phyloP scores from a whole-genome alignment of 2,329 filamentous ascomycete species.

The Aspergillus sp. region DNA sequence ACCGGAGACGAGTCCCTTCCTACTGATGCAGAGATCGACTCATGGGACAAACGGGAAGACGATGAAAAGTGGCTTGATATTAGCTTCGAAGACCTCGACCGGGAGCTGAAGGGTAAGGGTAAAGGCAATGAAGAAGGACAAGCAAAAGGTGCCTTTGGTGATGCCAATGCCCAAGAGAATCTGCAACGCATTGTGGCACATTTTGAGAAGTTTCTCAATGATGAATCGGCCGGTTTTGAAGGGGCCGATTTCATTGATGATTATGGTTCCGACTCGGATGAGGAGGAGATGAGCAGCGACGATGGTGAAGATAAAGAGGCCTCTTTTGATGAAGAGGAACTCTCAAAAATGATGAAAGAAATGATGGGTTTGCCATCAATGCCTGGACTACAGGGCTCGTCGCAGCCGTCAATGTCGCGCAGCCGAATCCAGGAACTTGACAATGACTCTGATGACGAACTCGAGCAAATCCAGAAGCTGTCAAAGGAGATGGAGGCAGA shows the following conservation, averaged over 20 bases:
- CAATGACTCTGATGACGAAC: slow-evolving; percentile 54
- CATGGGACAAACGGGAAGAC: slow-evolving; percentile 72
- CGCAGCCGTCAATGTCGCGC: slow-evolving; percentile 20
- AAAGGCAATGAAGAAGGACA: slow-evolving; percentile 25
- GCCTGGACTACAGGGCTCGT: slow-evolving; percentile 22
- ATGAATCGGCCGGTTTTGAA: slow-evolving; percentile 76
- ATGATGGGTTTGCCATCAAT: slow-evolving; percentile 72
- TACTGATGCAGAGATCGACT: slow-evolving; percentile 66
- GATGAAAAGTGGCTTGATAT: slow-evolving; percentile 92
- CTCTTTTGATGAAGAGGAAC: slow-evolving; percentile 81
- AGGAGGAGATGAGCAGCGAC: slow-evolving; percentile 56
- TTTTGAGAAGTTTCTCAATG: slow-evolving; percentile 90
- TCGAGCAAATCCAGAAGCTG: slow-evolving; percentile 53
- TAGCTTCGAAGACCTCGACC: slow-evolving; percentile 83
- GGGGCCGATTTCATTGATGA: slow-evolving; percentile 69
- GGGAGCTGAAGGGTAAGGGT: slow-evolving; percentile 65
- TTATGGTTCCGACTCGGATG: slow-evolving; percentile 66
- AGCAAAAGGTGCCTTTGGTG: slow-evolving; percentile 42
- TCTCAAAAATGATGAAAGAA: slow-evolving; percentile 83
- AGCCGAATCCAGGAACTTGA: slow-evolving; percentile 49
- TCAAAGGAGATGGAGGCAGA: slow-evolving; percentile 49
- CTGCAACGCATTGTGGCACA: slow-evolving; percentile 86
- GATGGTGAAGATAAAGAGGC: slow-evolving; percentile 72
- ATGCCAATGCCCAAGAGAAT: slow-evolving; percentile 51
- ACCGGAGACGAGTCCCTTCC: slow-evolving; percentile 72